These are phyloP conservation scores for Globisporangium paroecandrum DNA, from an alignment of 352 stramenopile genomes.

Conservation along the genomic window DNA sequence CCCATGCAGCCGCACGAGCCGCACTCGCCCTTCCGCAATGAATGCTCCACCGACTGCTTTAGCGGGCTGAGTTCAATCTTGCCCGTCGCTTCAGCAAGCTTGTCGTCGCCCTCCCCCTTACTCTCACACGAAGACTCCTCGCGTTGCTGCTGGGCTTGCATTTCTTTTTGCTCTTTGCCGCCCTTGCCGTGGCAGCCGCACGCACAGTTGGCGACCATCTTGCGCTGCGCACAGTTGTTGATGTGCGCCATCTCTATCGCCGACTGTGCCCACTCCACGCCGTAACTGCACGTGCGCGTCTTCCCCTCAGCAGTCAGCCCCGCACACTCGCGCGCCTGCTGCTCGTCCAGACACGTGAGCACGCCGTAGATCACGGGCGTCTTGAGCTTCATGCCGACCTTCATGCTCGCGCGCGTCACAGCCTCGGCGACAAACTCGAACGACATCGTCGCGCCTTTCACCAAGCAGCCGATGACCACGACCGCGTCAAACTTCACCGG, in stretches of 20 bases:
- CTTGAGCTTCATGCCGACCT: conserved; percentile 25
- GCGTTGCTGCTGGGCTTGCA: neutral
- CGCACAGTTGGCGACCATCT: conserved; percentile 8
- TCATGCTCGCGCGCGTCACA: conserved; percentile 24
- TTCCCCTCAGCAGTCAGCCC: conserved; percentile 11
- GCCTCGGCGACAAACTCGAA: conserved; percentile 25
- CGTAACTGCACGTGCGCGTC: conserved; percentile 64
- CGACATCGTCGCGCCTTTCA: conserved; percentile 18
- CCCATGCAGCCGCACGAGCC: conserved; percentile 5
- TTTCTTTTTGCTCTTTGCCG: neutral
- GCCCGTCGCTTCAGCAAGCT: neutral
- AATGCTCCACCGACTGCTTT: conserved; percentile 4
- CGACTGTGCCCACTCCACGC: conserved; percentile 88
- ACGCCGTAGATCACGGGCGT: conserved; percentile 25
- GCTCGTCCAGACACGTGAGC: conserved; percentile 16
- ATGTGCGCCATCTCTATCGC: conserved; percentile 90
- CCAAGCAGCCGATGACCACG: conserved; percentile 21
- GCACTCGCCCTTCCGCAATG: conserved; percentile 14
- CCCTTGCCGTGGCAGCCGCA: conserved; percentile 14
- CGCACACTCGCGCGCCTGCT: conserved; percentile 16
- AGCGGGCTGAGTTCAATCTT: neutral
- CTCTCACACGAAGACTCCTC: neutral
- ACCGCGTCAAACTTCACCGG: conserved; percentile 22
- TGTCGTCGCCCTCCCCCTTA: neutral
- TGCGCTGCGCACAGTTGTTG: conserved; percentile 11